A percentile compares a stretch with the other conserved stretches of the same genome.
Evolutionary conservation across 257 asterid genomes (phyloP).

Genomic region (Plantago ovata): DNA sequence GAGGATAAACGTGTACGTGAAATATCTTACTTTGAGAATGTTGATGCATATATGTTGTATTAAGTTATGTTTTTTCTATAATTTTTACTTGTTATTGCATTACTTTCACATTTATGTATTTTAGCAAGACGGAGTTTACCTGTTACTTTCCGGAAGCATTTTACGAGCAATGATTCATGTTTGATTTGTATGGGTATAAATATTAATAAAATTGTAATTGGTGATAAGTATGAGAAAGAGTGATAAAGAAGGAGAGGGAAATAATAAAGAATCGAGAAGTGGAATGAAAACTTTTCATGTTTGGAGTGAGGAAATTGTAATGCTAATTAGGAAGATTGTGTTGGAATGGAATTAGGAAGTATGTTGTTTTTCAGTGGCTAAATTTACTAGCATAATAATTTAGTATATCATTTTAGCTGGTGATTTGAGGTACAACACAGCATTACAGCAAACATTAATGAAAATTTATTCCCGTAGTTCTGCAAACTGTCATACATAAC

Average conservation of each 20-base stretch:
- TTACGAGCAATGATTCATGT: conserved; percentile 10
- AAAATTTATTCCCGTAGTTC: not conserved
- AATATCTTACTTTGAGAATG: conserved; percentile 12
- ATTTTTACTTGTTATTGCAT: conserved; percentile 8
- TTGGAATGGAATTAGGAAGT: too few relatives aligned
- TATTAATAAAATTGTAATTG: too few relatives aligned
- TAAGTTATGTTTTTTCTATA: not conserved
- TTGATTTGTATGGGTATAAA: too few relatives aligned
- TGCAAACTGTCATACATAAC: not conserved
- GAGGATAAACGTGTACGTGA: conserved; percentile 70
- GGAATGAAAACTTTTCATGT: too few relatives aligned
- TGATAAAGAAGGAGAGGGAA: too few relatives aligned
- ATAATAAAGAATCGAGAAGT: too few relatives aligned
- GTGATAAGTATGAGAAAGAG: too few relatives aligned
- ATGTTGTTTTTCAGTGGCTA: not conserved
- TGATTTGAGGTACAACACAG: not conserved
- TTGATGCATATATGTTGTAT: not conserved
- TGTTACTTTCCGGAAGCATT: conserved; percentile 11
- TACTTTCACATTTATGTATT: conserved; percentile 14
- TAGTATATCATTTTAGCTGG: not conserved
- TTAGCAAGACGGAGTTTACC: conserved; percentile 6
- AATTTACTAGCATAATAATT: too few relatives aligned
- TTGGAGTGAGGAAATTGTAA: too few relatives aligned
- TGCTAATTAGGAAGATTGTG: too few relatives aligned
- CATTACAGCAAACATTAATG: not conserved